Evolutionary conservation across 768 basidiomycete genomes (phyloP), one percentile per base, ranked within the genome.

Genomic region (Agaricus bisporus): DNA sequence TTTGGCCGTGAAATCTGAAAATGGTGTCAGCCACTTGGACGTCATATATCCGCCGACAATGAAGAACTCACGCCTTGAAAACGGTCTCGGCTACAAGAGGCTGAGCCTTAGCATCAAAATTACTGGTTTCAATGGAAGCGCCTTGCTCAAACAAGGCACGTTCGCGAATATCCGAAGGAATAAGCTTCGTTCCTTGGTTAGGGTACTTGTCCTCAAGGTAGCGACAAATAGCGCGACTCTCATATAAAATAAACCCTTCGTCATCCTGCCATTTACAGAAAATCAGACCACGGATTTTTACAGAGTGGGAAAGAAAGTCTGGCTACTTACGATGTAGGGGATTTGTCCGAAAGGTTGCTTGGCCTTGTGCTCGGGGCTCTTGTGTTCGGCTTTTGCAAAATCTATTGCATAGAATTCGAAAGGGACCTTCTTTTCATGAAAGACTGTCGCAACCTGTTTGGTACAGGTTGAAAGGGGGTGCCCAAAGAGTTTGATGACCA

Each of bases 231-330:
- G 58, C 85, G 12, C 38, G 38, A 7, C 38, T 39, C 38, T 39
- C 38, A 39, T 39, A 39, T 2, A 39, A n/a, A 39, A 60, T 64
- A 85, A 87, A 15, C 78, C 75, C 41, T 62, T 64, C 53, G 85
- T 83, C 1, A 82, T 82, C 28, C 82, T 77, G 11, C 32, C 7
- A 29, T 76, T 75, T 57, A 84, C 82, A 66, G 73, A 84, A 18
- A 88, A 59, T 17, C 38, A 39, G 38, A 15, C 6, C 52, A 75
- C 68, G 64, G 85, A 77, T 81, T 38, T 79, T 77, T 11, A 32
- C 32, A 32, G 5, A 32, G 32, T 7, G 32, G 32, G n/a, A 82
- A 79, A 46, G 50, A 77, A 65, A 73, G 76, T 49, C 48, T 14
- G 15, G 22, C 29, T 22, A 39, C 56, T 32, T 26, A 59, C 58